phyloP scores from a whole-genome alignment of 1,139 yeast genomes.

The Pichia sp. region DNA sequence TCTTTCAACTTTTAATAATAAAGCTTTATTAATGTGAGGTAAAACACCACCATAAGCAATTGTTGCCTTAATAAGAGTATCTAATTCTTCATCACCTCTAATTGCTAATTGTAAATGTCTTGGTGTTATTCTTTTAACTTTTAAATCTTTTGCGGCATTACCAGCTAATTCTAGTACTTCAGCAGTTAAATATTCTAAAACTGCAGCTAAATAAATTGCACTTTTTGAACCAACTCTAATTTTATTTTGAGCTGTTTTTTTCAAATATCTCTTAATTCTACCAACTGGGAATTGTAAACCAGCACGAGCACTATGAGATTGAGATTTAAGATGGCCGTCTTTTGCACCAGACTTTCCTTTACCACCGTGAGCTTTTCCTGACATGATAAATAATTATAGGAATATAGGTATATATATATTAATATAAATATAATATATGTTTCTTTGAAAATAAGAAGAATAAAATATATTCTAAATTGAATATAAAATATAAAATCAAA shows the following conservation, averaged over 20 bases:
- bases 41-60: slow-evolving; percentile 99
- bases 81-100: slow-evolving; percentile 96
- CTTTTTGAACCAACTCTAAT: slow-evolving; percentile 91
- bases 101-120: slow-evolving; percentile 98
- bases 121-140: slow-evolving; percentile 97
- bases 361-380: slow-evolving; percentile 97
- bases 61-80: slow-evolving; percentile 92
- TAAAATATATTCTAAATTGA: too few species aligned
- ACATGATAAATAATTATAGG: slow-evolving; percentile 43
- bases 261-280: slow-evolving; percentile 92
- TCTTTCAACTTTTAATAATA: slow-evolving; percentile 82
- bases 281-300: slow-evolving; percentile 99
- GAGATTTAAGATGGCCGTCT: slow-evolving; percentile 57
- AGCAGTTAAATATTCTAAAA: slow-evolving; percentile 92
- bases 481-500: too few species aligned
- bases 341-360: slow-evolving; percentile 86
- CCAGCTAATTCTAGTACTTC: slow-evolving; percentile 98
- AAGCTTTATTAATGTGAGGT: slow-evolving; percentile 94
- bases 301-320: slow-evolving; percentile 95
- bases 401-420: too few species aligned
- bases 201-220: slow-evolving; percentile 81
- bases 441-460: too few species aligned
- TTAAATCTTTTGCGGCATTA: slow-evolving; percentile 98
- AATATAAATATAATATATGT: too few species aligned
- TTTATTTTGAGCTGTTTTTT: slow-evolving; percentile 85